phyloP scores from a whole-genome alignment of 1,284 basidiomycete species.

The Cutaneotrichosporon cavernicola region DNA sequence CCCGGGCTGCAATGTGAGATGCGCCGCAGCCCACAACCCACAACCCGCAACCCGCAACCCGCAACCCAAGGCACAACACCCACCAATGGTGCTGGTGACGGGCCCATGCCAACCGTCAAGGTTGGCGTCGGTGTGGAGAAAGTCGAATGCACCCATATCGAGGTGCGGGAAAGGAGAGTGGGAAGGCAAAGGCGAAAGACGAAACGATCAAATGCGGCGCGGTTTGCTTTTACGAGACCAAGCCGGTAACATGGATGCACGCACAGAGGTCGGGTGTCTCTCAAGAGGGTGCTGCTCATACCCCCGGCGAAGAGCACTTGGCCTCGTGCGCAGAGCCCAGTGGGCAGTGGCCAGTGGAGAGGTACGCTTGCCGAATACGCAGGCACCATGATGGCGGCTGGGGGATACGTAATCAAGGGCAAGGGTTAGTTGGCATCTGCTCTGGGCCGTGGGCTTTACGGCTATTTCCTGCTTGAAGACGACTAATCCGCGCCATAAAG shows the following conservation, averaged over 20 bases:
- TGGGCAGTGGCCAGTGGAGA: too few relatives aligned
- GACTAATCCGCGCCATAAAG: too few relatives aligned
- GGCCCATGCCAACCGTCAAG: slow-evolving; percentile 18
- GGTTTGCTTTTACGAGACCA: neutral
- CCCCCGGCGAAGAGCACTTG: too few relatives aligned
- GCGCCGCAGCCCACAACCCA: neutral
- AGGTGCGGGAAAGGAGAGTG: neutral
- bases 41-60: neutral
- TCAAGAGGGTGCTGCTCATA: too few relatives aligned
- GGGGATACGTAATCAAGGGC: slow-evolving; percentile 4
- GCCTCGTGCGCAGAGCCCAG: too few relatives aligned
- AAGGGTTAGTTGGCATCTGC: neutral
- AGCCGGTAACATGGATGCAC: neutral
- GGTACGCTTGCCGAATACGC: neutral
- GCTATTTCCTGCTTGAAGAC: too few relatives aligned
- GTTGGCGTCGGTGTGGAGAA: slow-evolving; percentile 31
- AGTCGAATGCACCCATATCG: slow-evolving; percentile 49
- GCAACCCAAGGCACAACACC: neutral
- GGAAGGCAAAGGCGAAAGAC: neutral
- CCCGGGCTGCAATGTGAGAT: neutral
- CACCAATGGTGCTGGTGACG: slow-evolving; percentile 21
- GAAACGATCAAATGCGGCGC: neutral
- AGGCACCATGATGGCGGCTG: neutral
- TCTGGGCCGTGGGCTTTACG: too few relatives aligned
- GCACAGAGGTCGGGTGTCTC: neutral